A percentile compares a stretch with the other conserved stretches of the same genome.
phyloP scores from a whole-genome alignment of 164 flowering plant genomes.

The Saururus chinensis region DNA sequence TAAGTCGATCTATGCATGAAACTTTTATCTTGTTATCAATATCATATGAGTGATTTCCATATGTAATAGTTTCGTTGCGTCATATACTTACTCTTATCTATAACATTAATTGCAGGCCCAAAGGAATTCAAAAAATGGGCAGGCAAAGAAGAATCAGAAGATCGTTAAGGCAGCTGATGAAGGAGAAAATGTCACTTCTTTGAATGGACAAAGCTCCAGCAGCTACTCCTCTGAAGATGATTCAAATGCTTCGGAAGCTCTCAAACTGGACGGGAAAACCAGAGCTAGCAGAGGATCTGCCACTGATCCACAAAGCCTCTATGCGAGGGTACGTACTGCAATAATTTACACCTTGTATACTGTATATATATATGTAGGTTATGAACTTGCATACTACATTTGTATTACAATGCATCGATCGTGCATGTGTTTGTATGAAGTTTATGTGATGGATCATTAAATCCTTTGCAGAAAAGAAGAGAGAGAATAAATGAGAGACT shows the following conservation, averaged over 20 bases:
- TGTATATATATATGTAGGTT: too few relatives aligned
- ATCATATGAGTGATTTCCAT: too few relatives aligned
- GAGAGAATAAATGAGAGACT: conserved; percentile 80
- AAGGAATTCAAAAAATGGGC: conserved; percentile 36
- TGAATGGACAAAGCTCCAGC: conserved; percentile 30
- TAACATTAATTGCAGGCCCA: conserved; percentile 21
- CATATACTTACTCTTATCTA: neutral
- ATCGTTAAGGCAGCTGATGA: conserved; percentile 14
- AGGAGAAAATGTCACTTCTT: conserved; percentile 13
- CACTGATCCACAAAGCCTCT: conserved; percentile 96
- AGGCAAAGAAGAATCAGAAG: conserved; percentile 37
- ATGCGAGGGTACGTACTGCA: conserved; percentile 67
- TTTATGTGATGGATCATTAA: neutral
- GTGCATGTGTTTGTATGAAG: too few relatives aligned
- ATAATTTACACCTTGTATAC: too few relatives aligned
- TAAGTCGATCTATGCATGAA: conserved; percentile 18
- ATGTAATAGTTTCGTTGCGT: neutral
- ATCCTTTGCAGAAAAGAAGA: conserved; percentile 67
- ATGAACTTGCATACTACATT: too few relatives aligned
- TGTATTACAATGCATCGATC: too few relatives aligned
- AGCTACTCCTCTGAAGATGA: conserved; percentile 61
- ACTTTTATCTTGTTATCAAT: neutral
- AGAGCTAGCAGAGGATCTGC: conserved; percentile 76
- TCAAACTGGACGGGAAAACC: conserved; percentile 35
- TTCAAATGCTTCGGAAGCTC: conserved; percentile 39